Conservation (phyloP, 2,329 filamentous ascomycete species). For the Amphichorda felina region DNA sequence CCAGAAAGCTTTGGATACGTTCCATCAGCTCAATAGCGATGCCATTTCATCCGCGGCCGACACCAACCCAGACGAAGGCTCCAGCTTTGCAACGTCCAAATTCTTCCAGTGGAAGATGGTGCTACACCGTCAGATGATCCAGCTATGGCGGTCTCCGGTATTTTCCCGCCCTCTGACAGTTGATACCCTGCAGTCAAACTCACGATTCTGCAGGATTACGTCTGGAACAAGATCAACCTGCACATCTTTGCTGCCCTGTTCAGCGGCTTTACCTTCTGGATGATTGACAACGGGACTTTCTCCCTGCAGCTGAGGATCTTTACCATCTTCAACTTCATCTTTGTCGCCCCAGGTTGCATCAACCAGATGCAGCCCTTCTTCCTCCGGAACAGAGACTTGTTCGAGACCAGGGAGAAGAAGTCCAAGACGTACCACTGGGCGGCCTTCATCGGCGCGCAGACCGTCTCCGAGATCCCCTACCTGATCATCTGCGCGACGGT, state of each 20-base stretch:
- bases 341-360: slow-evolving; percentile 45
- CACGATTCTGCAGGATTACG: slow-evolving; percentile 57
- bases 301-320: slow-evolving; percentile 45
- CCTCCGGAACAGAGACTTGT: slow-evolving; percentile 42
- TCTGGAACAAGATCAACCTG: slow-evolving; percentile 49
- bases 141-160: too few species aligned
- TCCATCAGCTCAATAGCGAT: slow-evolving; percentile 47
- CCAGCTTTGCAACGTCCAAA: slow-evolving; percentile 63
- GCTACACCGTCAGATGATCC: slow-evolving; percentile 46
- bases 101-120: slow-evolving; percentile 52
- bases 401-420: slow-evolving; percentile 47
- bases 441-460: slow-evolving; percentile 41
- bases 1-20: slow-evolving; percentile 45
- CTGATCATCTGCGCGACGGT: slow-evolving; percentile 29
- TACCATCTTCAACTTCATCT: slow-evolving; percentile 52
- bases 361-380: slow-evolving; percentile 49
- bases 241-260: slow-evolving; percentile 44
- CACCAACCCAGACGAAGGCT: slow-evolving; percentile 35
- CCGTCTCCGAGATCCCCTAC: slow-evolving; percentile 35
- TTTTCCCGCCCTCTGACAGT: too few species aligned
- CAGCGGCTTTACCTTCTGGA: slow-evolving; percentile 52
- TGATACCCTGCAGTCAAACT: too few species aligned
- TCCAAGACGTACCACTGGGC: slow-evolving; percentile 51
- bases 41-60: slow-evolving; percentile 40
- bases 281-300: slow-evolving; percentile 35